Percentiles rank a stretch among this genome's conserved stretches.
phyloP scores from a whole-genome alignment of 345 rosid species.

The Brassica carinata region DNA sequence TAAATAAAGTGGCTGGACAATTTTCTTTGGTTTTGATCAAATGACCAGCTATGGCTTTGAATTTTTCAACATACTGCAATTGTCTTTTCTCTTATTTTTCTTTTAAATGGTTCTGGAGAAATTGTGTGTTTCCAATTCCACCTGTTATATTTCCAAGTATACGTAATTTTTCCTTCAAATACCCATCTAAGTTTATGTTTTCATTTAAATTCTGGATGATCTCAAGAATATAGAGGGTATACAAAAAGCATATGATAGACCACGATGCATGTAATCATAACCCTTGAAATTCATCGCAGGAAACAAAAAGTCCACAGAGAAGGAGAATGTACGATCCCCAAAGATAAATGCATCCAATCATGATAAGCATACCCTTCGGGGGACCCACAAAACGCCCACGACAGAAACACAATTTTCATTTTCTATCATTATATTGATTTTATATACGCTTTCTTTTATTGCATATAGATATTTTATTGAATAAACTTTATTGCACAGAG shows the following conservation, averaged over 20 bases:
- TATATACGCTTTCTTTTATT: not conserved
- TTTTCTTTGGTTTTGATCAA: too few relatives aligned
- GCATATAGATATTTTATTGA: not conserved
- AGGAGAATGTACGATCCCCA: not conserved
- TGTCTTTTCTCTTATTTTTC: too few relatives aligned
- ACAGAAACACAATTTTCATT: slow-evolving; percentile 14
- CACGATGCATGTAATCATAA: not conserved
- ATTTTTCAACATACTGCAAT: too few relatives aligned
- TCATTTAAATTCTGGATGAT: too few relatives aligned
- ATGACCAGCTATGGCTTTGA: too few relatives aligned
- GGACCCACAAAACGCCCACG: slow-evolving; percentile 24
- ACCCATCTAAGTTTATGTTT: too few relatives aligned
- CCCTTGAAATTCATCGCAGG: not conserved
- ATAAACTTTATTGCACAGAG: not conserved
- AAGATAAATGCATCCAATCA: slow-evolving; percentile 16
- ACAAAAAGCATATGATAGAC: not conserved
- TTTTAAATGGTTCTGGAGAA: too few relatives aligned
- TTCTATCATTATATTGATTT: not conserved
- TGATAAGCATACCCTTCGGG: not conserved
- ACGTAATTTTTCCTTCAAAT: too few relatives aligned
- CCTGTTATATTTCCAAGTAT: too few relatives aligned
- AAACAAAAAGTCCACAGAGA: not conserved
- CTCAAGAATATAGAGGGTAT: not conserved
- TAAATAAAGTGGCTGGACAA: too few relatives aligned
- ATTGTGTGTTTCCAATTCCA: too few relatives aligned